Conservation (phyloP, 345 rosid species). For the Clausena lansium region DNA sequence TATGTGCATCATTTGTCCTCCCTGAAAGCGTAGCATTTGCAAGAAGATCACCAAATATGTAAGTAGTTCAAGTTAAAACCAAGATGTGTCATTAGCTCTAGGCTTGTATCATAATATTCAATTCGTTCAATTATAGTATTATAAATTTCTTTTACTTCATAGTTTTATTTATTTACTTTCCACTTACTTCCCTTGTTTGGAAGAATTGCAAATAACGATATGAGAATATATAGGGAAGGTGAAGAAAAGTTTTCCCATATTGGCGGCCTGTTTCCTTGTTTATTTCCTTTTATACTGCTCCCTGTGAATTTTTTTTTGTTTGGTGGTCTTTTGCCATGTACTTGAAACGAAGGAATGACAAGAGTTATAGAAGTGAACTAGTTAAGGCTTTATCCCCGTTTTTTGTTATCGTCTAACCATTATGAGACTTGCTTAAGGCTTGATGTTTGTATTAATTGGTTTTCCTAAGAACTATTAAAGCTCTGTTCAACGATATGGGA, state of each 20-base stretch:
- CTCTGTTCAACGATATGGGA: neutral
- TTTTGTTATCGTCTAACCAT: neutral
- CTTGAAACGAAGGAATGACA: neutral
- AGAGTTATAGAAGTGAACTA: neutral
- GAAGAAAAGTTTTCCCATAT: neutral
- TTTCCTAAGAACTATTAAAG: neutral
- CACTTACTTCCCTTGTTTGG: too few species aligned
- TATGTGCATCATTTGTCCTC: slow-evolving; percentile 77
- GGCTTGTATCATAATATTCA: neutral
- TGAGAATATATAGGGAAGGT: neutral
- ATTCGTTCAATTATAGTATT: neutral
- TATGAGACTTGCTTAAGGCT: neutral
- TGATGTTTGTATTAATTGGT: neutral
- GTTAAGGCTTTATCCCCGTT: neutral
- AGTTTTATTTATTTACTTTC: neutral
- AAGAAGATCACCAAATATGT: slow-evolving; percentile 10
- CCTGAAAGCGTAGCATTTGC: slow-evolving; percentile 73
- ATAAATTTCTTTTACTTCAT: neutral
- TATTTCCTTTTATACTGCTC: neutral
- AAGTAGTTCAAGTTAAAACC: slow-evolving; percentile 6
- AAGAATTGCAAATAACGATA: neutral
- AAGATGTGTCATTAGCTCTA: neutral
- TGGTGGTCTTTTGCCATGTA: too few species aligned
- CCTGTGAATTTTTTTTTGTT: too few species aligned
- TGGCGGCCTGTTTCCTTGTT: neutral